phyloP scores from a whole-genome alignment of 306 rosid species.

The Corylus avellana region DNA sequence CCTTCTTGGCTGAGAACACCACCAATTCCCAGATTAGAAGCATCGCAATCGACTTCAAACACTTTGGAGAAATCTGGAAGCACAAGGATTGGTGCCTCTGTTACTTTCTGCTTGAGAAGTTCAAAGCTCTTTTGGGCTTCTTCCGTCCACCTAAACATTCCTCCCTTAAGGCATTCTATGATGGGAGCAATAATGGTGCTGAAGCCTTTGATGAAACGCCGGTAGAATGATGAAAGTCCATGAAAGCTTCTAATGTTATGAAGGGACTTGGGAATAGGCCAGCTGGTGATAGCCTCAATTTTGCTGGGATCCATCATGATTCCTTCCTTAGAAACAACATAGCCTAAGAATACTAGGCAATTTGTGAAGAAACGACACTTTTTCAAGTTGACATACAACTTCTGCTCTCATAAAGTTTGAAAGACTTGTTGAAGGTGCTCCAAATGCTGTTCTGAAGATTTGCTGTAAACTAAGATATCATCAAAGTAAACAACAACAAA shows the following conservation, averaged over 20 bases:
- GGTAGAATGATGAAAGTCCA: not conserved
- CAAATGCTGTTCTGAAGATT: not conserved
- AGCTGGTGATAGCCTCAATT: no score
- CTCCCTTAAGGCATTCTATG: not conserved
- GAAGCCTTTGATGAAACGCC: not conserved
- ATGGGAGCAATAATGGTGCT: not conserved
- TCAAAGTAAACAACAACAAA: no score
- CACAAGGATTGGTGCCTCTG: no score
- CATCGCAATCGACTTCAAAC: no score
- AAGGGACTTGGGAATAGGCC: not conserved
- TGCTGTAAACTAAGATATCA: not conserved
- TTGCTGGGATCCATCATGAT: no score
- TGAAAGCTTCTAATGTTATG: not conserved
- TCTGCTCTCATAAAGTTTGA: not conserved
- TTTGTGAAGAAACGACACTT: not conserved
- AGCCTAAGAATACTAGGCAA: not conserved
- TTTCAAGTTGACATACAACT: slow-evolving; percentile 5
- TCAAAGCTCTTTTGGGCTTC: no score
- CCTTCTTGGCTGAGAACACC: no score
- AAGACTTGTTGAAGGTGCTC: slow-evolving; percentile 5
- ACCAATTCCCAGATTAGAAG: no score
- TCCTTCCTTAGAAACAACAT: not conserved
- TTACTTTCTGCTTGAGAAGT: no score
- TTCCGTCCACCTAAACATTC: not conserved
- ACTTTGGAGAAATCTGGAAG: no score